Conservation (phyloP, 768 basidiomycete species). For the Tulasnella sp. region DNA sequence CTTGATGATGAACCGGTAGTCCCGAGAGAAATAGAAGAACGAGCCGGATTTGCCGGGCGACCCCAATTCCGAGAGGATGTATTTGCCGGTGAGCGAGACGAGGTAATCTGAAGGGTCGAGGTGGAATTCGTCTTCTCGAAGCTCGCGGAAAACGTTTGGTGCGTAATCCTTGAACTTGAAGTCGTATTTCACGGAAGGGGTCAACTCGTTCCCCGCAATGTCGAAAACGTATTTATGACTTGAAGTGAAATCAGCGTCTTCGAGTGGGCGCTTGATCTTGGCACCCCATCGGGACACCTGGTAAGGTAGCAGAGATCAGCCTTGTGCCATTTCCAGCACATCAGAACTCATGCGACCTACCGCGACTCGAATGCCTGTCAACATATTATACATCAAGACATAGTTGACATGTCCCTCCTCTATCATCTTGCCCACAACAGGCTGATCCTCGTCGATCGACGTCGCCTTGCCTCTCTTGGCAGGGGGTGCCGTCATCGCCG, state of each 20-base stretch:
- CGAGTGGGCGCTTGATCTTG: constrained; percentile 79
- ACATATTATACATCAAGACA: constrained; percentile 99
- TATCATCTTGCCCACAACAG: constrained; percentile 88
- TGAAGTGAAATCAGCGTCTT: constrained; percentile 78
- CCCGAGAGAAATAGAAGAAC: constrained; percentile 98
- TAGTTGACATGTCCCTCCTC: constrained; percentile 99
- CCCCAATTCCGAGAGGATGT: constrained; percentile 95
- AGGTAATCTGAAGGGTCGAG: constrained; percentile 97
- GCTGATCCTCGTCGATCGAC: constrained; percentile 38
- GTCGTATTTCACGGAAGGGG: constrained; percentile 95
- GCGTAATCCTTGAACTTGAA: constrained; percentile 99
- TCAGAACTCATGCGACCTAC: constrained; percentile 40
- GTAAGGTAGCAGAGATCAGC: constrained; percentile 20
- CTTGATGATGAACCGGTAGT: constrained; percentile 99
- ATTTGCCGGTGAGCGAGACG: constrained; percentile 90
- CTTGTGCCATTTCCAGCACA: not conserved
- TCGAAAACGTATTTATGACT: constrained; percentile 87
- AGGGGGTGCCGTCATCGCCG: constrained; percentile 38
- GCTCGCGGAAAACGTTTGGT: constrained; percentile 92
- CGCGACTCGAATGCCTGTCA: constrained; percentile 94
- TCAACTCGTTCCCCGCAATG: constrained; percentile 94
- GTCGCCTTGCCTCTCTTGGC: constrained; percentile 12
- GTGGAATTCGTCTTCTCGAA: constrained; percentile 90
- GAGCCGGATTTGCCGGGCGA: constrained; percentile 98
- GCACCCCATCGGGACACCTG: constrained; percentile 95